phyloP scores from a whole-genome alignment of 768 basidiomycete genomes.

The Xerocomus potaroensis region DNA sequence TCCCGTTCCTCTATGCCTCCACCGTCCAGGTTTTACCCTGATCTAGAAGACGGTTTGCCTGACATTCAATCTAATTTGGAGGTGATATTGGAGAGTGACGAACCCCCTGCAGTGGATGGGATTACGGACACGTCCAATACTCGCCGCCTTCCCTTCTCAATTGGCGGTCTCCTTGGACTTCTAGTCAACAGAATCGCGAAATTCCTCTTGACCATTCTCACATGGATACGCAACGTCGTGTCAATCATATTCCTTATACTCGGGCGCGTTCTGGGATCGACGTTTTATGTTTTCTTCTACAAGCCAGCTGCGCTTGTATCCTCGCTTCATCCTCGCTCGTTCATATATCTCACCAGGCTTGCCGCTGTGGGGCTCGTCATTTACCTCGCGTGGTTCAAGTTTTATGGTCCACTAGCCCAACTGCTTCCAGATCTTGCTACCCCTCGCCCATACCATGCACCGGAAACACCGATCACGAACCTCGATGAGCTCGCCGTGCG shows the following conservation, averaged over 20 bases:
- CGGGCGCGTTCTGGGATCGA: slow-evolving; percentile 47
- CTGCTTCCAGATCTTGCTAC: slow-evolving; percentile 33
- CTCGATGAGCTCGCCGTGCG: slow-evolving; percentile 62
- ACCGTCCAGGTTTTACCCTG: slow-evolving; percentile 20
- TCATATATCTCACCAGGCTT: slow-evolving; percentile 38
- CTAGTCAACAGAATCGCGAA: slow-evolving; percentile 35
- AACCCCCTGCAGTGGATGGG: slow-evolving; percentile 35
- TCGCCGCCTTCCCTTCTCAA: slow-evolving; percentile 33
- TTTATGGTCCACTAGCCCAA: slow-evolving; percentile 35
- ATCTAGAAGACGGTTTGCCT: slow-evolving; percentile 21
- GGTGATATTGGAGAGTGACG: slow-evolving; percentile 64
- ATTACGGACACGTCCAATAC: slow-evolving; percentile 21
- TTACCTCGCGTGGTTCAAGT: slow-evolving; percentile 43
- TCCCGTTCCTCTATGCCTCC: slow-evolving; percentile 42
- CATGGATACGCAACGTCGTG: slow-evolving; percentile 25
- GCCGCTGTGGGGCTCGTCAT: slow-evolving; percentile 39
- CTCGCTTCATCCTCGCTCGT: slow-evolving; percentile 30
- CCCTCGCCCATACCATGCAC: slow-evolving; percentile 43
- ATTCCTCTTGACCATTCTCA: slow-evolving; percentile 30
- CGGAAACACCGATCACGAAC: slow-evolving; percentile 59
- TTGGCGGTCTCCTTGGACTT: slow-evolving; percentile 44
- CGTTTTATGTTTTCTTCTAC: slow-evolving; percentile 44
- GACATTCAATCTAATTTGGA: slow-evolving; percentile 52
- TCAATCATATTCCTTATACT: slow-evolving; percentile 38
- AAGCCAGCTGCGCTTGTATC: slow-evolving; percentile 43